Evolutionary conservation across 2,329 filamentous ascomycete genomes (phyloP).

Genomic region (Penicillium griseofulvum): DNA sequence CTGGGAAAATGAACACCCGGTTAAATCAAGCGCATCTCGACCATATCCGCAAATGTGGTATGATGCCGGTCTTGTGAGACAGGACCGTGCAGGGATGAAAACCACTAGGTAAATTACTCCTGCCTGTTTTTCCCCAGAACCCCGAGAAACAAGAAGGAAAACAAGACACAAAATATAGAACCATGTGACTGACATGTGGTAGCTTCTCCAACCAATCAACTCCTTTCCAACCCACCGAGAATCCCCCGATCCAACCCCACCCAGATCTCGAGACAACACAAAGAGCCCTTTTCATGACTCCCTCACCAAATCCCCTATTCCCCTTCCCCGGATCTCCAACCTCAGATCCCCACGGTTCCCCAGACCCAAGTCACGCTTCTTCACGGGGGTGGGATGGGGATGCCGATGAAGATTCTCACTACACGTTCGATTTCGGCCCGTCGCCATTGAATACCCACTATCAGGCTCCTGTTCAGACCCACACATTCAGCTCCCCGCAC

Average conservation of each 20-base stretch:
- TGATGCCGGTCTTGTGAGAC: constrained; percentile 6
- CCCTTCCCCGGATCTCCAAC: constrained; percentile 14
- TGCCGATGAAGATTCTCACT: constrained; percentile 15
- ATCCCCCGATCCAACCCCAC: not conserved
- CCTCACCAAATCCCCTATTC: constrained; percentile 1
- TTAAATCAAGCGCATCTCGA: not conserved
- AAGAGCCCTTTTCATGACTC: constrained; percentile 19
- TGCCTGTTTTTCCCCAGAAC: too few species aligned
- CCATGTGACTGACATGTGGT: not conserved
- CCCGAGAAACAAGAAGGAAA: not conserved
- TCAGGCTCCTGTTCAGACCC: not conserved
- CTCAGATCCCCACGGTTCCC: constrained; percentile 24
- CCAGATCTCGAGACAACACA: constrained; percentile 11
- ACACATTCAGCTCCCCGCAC: not conserved
- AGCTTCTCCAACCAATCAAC: not conserved
- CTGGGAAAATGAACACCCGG: not conserved
- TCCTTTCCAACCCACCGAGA: constrained; percentile 5
- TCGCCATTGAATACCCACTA: not conserved
- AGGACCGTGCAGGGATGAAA: not conserved
- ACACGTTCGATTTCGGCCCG: constrained; percentile 1
- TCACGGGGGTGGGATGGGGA: constrained; percentile 24
- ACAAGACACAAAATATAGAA: not conserved
- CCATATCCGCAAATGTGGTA: constrained; percentile 10
- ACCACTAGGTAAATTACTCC: not conserved
- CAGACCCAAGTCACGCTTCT: constrained; percentile 20